phyloP scores from a whole-genome alignment of 345 rosid species.

The Citropsis articulata region DNA sequence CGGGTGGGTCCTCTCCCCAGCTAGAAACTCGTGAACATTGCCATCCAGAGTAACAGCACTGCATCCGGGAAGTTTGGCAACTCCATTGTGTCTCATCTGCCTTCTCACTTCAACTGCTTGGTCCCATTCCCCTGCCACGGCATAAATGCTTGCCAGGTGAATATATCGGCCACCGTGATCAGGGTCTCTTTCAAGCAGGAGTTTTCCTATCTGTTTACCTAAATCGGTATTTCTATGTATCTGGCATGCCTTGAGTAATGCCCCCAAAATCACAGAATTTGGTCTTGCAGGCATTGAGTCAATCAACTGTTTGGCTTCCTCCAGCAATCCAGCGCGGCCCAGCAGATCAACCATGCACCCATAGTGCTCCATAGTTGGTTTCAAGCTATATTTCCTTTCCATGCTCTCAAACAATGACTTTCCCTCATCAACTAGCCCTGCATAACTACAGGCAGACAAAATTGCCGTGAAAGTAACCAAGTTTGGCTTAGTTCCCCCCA shows the following conservation, averaged over 20 bases:
- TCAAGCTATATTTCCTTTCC: slow-evolving; percentile 37
- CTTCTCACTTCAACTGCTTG: slow-evolving; percentile 51
- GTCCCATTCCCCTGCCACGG: slow-evolving; percentile 54
- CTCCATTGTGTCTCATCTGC: slow-evolving; percentile 47
- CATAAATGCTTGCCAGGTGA: slow-evolving; percentile 58
- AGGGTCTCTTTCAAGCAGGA: slow-evolving; percentile 47
- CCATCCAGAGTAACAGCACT: slow-evolving; percentile 58
- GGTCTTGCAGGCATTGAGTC: slow-evolving; percentile 57
- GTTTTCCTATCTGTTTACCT: slow-evolving; percentile 56
- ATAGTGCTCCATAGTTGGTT: slow-evolving; percentile 68
- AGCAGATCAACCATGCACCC: slow-evolving; percentile 84
- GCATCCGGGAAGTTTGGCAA: slow-evolving; percentile 57
- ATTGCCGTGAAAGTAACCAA: slow-evolving; percentile 59
- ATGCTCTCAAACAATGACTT: slow-evolving; percentile 47
- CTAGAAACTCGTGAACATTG: slow-evolving; percentile 49
- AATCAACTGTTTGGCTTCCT: slow-evolving; percentile 48
- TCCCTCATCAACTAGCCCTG: slow-evolving; percentile 61
- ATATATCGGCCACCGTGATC: slow-evolving; percentile 56
- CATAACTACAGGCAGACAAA: slow-evolving; percentile 67
- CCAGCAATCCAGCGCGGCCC: slow-evolving; percentile 64
- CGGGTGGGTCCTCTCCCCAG: slow-evolving; percentile 54
- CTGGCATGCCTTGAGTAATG: slow-evolving; percentile 62
- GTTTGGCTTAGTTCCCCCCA: slow-evolving; percentile 60
- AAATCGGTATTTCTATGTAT: slow-evolving; percentile 46
- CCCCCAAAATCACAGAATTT: slow-evolving; percentile 62